Evolutionary conservation across 768 basidiomycete genomes (phyloP).

Genomic region (Agrocybe chaxingu): DNA sequence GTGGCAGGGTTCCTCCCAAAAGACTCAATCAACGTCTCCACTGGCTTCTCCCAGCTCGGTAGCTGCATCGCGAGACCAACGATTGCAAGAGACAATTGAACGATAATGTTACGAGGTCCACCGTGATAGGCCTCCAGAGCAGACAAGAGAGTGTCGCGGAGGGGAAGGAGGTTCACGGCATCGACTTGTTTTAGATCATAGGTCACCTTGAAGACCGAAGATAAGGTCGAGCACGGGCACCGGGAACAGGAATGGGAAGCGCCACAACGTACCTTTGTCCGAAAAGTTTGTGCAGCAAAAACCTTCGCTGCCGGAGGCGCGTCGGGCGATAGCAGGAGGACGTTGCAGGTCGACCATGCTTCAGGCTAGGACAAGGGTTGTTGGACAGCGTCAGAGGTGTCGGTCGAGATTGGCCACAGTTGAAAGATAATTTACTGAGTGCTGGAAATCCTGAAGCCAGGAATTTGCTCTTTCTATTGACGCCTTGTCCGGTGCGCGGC

Average conservation of each 20-base stretch:
- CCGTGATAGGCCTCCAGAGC: constrained; percentile 69
- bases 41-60: constrained; percentile 78
- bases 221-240: constrained; percentile 17
- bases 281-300: constrained; percentile 96
- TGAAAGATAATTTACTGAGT: constrained; percentile 91
- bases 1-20: constrained; percentile 84
- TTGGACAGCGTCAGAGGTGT: constrained; percentile 65
- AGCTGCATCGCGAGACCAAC: constrained; percentile 90
- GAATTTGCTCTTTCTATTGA: constrained; percentile 85
- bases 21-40: constrained; percentile 75
- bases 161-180: constrained; percentile 61
- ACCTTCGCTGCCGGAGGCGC: constrained; percentile 78
- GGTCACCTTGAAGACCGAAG: constrained; percentile 64
- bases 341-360: constrained; percentile 95
- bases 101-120: constrained; percentile 81
- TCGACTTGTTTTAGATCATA: constrained; percentile 94
- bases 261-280: constrained; percentile 72
- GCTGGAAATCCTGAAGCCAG: constrained; percentile 98
- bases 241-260: constrained; percentile 7
- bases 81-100: constrained; percentile 87
- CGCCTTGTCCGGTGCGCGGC: constrained; percentile 75
- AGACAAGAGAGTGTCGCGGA: constrained; percentile 83
- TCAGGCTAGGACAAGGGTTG: constrained; percentile 78
- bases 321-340: constrained; percentile 79
- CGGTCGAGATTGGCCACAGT: constrained; percentile 62